A percentile compares a stretch with the other conserved stretches of the same genome.
Conservation (phyloP, 75 land plant species). For the Picea glauca region DNA sequence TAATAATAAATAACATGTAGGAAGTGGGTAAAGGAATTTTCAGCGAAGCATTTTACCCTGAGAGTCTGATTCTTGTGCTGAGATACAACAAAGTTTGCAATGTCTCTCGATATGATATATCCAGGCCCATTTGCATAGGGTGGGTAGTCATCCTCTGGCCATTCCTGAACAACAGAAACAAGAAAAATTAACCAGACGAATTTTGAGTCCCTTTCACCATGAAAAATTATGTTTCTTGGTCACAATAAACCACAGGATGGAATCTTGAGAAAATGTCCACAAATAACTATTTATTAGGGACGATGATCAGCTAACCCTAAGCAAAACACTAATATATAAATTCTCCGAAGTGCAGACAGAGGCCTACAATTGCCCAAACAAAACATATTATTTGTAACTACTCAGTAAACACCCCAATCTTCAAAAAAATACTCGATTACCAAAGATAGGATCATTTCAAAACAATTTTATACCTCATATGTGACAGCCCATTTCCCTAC, state of each 20-base stretch:
- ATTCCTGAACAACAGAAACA: slow-evolving; percentile 52
- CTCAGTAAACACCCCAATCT: not conserved
- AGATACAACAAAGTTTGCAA: slow-evolving; percentile 53
- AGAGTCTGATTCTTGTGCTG: slow-evolving; percentile 42
- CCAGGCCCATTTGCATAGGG: slow-evolving; percentile 90
- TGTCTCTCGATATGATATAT: slow-evolving; percentile 60
- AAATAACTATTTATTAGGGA: not conserved
- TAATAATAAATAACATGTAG: not conserved
- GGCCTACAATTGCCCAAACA: slow-evolving; percentile 1
- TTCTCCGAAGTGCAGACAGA: not conserved
- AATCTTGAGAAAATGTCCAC: not conserved
- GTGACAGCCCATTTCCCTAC: slow-evolving; percentile 97
- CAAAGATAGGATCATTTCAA: not conserved
- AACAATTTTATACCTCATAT: slow-evolving; percentile 60
- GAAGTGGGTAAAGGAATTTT: not conserved
- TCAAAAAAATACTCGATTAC: not conserved
- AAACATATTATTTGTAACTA: slow-evolving; percentile 2
- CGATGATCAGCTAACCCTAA: not conserved
- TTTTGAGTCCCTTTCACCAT: not conserved
- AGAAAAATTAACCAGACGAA: not conserved
- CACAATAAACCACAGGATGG: not conserved
- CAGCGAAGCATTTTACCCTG: slow-evolving; percentile 28
- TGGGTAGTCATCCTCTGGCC: slow-evolving; percentile 89
- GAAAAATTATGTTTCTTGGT: not conserved
- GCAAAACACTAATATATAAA: not conserved